Evolutionary conservation across 2,329 filamentous ascomycete species (phyloP).

Genomic region (Epichloe coenophiala): DNA sequence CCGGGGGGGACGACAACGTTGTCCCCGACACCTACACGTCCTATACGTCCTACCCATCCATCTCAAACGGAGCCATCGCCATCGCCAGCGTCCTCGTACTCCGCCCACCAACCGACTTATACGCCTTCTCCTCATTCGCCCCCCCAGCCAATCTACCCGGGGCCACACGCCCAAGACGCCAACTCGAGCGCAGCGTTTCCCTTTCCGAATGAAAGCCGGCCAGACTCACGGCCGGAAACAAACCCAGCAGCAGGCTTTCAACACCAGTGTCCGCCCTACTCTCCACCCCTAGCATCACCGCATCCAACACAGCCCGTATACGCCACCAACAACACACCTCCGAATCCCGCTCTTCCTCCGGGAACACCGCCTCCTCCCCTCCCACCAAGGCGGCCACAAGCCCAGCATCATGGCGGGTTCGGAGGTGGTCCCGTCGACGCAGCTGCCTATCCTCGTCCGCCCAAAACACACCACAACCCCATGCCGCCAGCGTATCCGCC

Average conservation of each 20-base stretch:
- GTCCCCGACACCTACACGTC: neutral
- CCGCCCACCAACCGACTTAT: slow-evolving; percentile 6
- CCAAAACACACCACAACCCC: slow-evolving; percentile 18
- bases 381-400: slow-evolving; percentile 15
- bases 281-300: slow-evolving; percentile 2
- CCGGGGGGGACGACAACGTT: too few species aligned
- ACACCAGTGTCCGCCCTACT: neutral
- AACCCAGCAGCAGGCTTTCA: neutral
- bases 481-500: slow-evolving; percentile 7
- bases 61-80: neutral
- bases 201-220: neutral
- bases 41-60: neutral
- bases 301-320: slow-evolving; percentile 7
- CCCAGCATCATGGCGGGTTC: slow-evolving; percentile 7
- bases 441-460: slow-evolving; percentile 17
- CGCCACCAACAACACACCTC: neutral
- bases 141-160: slow-evolving; percentile 4
- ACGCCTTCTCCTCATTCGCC: slow-evolving; percentile 2
- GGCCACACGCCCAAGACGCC: slow-evolving; percentile 5
- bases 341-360: neutral
- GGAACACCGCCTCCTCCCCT: slow-evolving; percentile 12
- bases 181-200: neutral
- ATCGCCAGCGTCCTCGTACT: slow-evolving; percentile 1
- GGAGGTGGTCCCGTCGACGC: slow-evolving; percentile 11
- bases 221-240: neutral